A percentile compares a stretch with the other conserved stretches of the same genome.
Conservation (phyloP, 1,284 basidiomycete species). For the Ustilago loliicola region DNA sequence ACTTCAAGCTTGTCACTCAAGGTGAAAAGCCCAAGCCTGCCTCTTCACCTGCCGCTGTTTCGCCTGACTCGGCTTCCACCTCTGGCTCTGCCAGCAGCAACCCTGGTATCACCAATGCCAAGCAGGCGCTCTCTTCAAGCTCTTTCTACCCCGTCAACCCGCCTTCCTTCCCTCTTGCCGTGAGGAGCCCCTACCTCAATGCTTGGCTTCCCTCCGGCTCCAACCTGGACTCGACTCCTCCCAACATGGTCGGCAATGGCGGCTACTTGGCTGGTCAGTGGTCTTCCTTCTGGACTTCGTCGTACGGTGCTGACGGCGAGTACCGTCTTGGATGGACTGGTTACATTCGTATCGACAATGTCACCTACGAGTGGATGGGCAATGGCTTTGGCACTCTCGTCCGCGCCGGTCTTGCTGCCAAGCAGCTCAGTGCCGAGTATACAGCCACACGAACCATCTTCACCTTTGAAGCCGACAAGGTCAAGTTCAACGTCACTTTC, state of each 20-base stretch:
- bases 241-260: conserved; percentile 63
- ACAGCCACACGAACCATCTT: conserved; percentile 67
- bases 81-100: conserved; percentile 27
- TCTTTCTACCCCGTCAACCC: conserved; percentile 63
- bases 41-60: conserved; percentile 10
- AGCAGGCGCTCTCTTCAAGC: conserved; percentile 44
- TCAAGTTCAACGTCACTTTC: conserved; percentile 67
- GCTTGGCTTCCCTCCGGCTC: conserved; percentile 63
- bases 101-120: conserved; percentile 43
- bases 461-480: conserved; percentile 60
- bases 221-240: conserved; percentile 50
- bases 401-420: conserved; percentile 55
- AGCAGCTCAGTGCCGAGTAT: conserved; percentile 61
- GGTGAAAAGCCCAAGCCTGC: conserved; percentile 16
- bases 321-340: conserved; percentile 63
- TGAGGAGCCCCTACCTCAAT: conserved; percentile 62
- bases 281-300: conserved; percentile 65
- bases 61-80: conserved; percentile 20
- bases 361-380: conserved; percentile 67
- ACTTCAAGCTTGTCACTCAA: conserved; percentile 37
- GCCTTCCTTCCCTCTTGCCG: conserved; percentile 63
- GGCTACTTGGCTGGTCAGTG: conserved; percentile 63
- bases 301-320: conserved; percentile 66
- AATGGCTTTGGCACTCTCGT: conserved; percentile 64
- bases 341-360: conserved; percentile 61